Base-by-base conservation (phyloP, 83 land plant genomes). In the Larix sibirica region DNA sequence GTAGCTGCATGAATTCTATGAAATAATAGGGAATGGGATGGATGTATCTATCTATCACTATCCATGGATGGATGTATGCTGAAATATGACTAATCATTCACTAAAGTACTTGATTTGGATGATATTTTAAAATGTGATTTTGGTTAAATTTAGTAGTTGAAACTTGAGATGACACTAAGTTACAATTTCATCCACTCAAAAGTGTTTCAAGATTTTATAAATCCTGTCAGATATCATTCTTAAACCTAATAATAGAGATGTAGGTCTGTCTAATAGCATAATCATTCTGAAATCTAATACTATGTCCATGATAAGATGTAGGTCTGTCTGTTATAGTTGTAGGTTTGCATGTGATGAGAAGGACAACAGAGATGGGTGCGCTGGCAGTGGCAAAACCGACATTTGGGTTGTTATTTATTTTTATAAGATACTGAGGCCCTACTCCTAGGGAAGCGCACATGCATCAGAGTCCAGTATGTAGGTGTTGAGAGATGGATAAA, bases 371-470 rank as follows among this genome's bases (percentile, higher is more conserved):
- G 77, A 38, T 69, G 44, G 77, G 77, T 44, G 77, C 21, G 77
- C 77, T 73, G 77, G 42, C 77, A 73, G 58, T 54, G 58, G 14
- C 14, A 12, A 54, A 54, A 54, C 44, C 77, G 42, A 73, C 77
- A 40, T 73, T n/a, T 73, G 77, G 21, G 77, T 50, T 23, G 44
- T 40, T 73, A 42, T 73, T 40, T 67, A 67, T 73, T 40, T 73
- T 73, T n/a, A 13, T 69, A 17, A 33, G 36, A 33, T 69, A 40
- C 40, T 6, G 74, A 36, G 42, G 40, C 21, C 10, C 56, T 44
- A n/a, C 36, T 42, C 24, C 77, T 73, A n/a, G 77, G 77, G 77
- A 73, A 73, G 77, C 26, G 44, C 56, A 54, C 77, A 44, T 17
- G 77, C 77, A 73, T 36, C 74, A 70, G 58, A 38, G 44, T 20